These are phyloP conservation scores for Trametes pubescens DNA, from an alignment of 1,284 basidiomycete species.

Conservation along the genomic window DNA sequence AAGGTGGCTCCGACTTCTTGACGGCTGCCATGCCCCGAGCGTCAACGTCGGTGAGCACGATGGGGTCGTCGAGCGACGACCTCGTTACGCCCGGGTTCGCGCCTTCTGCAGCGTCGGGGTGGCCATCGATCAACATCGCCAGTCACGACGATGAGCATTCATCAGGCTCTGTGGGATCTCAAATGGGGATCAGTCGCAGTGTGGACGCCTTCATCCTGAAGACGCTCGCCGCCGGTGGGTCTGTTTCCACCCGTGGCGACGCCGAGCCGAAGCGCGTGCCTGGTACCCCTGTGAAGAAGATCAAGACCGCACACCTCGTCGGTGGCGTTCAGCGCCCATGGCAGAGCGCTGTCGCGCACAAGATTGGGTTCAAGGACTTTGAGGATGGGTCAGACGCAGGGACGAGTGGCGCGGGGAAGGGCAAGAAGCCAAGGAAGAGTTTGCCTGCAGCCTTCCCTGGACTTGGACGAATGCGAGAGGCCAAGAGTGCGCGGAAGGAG, in stretches of 20 bases:
- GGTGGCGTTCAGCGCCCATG: constrained; percentile 62
- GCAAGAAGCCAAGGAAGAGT: constrained; percentile 73
- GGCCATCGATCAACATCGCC: constrained; percentile 63
- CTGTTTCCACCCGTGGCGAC: constrained; percentile 50
- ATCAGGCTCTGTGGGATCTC: constrained; percentile 33
- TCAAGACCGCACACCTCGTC: constrained; percentile 65
- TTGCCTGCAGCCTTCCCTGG: constrained; percentile 70
- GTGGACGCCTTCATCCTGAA: constrained; percentile 77
- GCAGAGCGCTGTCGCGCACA: constrained; percentile 78
- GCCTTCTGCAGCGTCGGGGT: constrained; percentile 63
- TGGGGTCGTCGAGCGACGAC: constrained; percentile 61
- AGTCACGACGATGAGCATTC: constrained; percentile 50
- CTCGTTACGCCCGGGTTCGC: constrained; percentile 72
- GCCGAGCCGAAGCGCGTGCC: constrained; percentile 69
- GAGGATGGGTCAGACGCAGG: constrained; percentile 41
- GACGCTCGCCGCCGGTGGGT: constrained; percentile 68
- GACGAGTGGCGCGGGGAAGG: constrained; percentile 31
- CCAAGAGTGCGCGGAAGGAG: constrained; percentile 30
- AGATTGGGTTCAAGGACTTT: constrained; percentile 66
- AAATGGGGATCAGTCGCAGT: constrained; percentile 48
- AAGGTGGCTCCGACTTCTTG: constrained; percentile 36
- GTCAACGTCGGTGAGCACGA: constrained; percentile 67
- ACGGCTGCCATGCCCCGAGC: constrained; percentile 55
- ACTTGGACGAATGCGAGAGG: constrained; percentile 34
- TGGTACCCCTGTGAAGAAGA: constrained; percentile 81